Evolutionary conservation across 1,284 basidiomycete species (phyloP).

Genomic region (Rhodotorula sp.): DNA sequence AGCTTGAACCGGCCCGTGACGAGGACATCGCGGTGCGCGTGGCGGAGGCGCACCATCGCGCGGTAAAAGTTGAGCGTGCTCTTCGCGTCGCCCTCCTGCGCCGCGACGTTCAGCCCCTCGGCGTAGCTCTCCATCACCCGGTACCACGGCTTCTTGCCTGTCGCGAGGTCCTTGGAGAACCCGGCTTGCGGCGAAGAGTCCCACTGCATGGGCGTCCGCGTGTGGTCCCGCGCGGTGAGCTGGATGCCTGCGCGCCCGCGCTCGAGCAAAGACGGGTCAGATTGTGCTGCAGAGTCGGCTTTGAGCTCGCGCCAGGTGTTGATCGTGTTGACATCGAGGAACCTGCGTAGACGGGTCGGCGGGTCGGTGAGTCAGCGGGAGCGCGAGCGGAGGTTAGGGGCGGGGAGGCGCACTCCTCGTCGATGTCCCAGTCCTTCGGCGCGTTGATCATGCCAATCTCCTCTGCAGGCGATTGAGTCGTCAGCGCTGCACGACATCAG

Average conservation of each 20-base stretch:
- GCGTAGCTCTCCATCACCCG: slow-evolving; percentile 68
- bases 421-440: slow-evolving; percentile 65
- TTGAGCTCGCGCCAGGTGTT: slow-evolving; percentile 27
- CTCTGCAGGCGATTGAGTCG: slow-evolving; percentile 47
- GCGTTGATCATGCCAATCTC: slow-evolving; percentile 72
- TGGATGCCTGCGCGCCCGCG: slow-evolving; percentile 60
- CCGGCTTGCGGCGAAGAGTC: slow-evolving; percentile 56
- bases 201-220: slow-evolving; percentile 72
- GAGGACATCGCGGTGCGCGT: slow-evolving; percentile 54
- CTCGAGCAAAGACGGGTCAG: slow-evolving; percentile 62
- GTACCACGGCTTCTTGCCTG: slow-evolving; percentile 66
- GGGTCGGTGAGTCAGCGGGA: not conserved
- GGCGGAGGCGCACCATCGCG: slow-evolving; percentile 59
- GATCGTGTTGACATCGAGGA: slow-evolving; percentile 46
- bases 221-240: slow-evolving; percentile 69
- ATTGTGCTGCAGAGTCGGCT: slow-evolving; percentile 53
- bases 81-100: slow-evolving; percentile 57
- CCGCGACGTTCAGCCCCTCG: slow-evolving; percentile 62
- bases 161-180: slow-evolving; percentile 64
- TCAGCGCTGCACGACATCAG: not conserved
- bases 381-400: slow-evolving; percentile 11
- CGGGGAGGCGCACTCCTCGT: slow-evolving; percentile 64
- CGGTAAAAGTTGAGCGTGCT: slow-evolving; percentile 64
- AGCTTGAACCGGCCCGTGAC: slow-evolving; percentile 62
- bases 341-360: not conserved